phyloP scores from a whole-genome alignment of 208 protist species.

The Leishmania guyanensis region DNA sequence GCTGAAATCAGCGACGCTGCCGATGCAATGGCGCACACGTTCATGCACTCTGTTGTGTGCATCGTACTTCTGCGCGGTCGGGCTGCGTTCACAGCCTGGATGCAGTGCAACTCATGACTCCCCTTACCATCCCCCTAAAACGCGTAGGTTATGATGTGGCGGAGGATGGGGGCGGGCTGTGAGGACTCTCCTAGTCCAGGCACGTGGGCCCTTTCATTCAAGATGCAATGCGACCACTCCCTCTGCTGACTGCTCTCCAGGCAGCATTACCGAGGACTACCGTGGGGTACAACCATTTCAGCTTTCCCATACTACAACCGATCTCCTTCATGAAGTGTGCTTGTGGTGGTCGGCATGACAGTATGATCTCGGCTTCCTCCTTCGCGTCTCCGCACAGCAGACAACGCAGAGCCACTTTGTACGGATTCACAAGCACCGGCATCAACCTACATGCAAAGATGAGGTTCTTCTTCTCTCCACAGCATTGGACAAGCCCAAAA shows the following conservation, averaged over 20 bases:
- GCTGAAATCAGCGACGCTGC: not conserved
- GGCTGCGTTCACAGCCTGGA: not conserved
- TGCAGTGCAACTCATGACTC: not conserved
- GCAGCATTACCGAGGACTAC: not conserved
- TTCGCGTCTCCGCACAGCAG: not conserved
- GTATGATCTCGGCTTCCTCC: not conserved
- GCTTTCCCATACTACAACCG: not conserved
- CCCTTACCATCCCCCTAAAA: too few relatives aligned
- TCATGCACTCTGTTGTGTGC: not conserved
- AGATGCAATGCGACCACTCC: not conserved
- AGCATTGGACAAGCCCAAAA: not conserved
- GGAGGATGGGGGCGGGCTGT: not conserved
- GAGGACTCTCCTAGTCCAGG: not conserved
- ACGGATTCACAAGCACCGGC: not conserved
- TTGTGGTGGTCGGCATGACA: not conserved
- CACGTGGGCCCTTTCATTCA: not conserved
- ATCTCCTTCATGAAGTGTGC: not conserved
- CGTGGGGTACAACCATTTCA: not conserved
- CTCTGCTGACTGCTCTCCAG: not conserved
- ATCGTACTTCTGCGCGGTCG: not conserved
- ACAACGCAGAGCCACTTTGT: not conserved
- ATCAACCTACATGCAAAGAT: not conserved
- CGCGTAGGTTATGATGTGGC: not conserved
- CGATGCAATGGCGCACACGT: too few relatives aligned
- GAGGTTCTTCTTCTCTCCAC: not conserved